Evolutionary conservation across 495 filamentous ascomycete species (phyloP), one percentile per base, ranked within the genome.

Genomic region (Podospora didyma): DNA sequence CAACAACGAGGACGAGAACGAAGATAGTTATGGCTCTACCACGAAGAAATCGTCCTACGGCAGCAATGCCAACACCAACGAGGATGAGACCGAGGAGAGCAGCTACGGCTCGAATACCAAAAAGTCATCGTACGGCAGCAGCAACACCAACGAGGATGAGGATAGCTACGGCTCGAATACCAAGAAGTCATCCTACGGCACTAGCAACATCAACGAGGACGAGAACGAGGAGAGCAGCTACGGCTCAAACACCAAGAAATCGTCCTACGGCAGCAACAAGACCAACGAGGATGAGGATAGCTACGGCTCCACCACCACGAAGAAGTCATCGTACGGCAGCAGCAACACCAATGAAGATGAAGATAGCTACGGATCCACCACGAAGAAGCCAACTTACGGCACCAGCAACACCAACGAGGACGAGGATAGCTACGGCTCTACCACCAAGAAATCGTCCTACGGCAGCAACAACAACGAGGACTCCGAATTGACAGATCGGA

Each of bases 21-120:
- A 51, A 6, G 26, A 37, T 24, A 44, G 12, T 42, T 46, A 55
- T 24, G 39, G 22, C 46, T 47, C 45, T 1, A 12, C 45, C 3
- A 47, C 45, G 17, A 47, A 47, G 45, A 47, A 47, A 19, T 47
- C 45, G 45, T 47, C 62, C 42, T 65, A 66, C 21, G 62, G 64
- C 42, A 57, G 44, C 46, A 51, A 49, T 49, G 60, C 63, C n/a
- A 49, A 37, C 46, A 44, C 50, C 41, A 44, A 62, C 34, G 53
- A 46, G 16, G 42, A n/a, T n/a, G n/a, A n/a, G n/a, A n/a, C n/a
- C n/a, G n/a, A n/a, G n/a, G 26, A 31, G 26, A 9, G 26, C 12
- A 46, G 19, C 49, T 61, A 62, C 34, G 61, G 56, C 26, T 65
- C 62, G 14, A 47, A 56, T 51, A 62, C 62, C 42, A 51, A 51